Conservation (phyloP, 108 stramenopile species). For the Conticribra weissflogii region DNA sequence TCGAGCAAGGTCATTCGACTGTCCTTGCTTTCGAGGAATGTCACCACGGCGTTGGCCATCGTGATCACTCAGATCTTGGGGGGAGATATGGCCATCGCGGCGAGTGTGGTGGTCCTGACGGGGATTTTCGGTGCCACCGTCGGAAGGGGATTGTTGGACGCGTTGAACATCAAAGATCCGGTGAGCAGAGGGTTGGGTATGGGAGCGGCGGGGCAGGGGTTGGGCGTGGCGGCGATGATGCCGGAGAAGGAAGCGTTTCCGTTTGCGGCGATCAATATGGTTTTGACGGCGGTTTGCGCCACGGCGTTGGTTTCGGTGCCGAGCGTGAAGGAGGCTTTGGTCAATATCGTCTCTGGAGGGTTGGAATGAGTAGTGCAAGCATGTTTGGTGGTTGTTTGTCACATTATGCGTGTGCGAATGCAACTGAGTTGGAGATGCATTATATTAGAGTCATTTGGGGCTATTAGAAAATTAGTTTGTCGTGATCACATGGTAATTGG, state of each 20-base stretch:
- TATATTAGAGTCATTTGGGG: too few relatives aligned
- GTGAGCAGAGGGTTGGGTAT: slow-evolving; percentile 59
- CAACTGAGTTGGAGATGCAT: too few relatives aligned
- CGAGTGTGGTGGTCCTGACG: slow-evolving; percentile 52
- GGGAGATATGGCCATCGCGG: slow-evolving; percentile 56
- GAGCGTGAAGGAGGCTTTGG: slow-evolving; percentile 38
- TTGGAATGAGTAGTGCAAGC: slow-evolving; percentile 28
- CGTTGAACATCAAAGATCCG: slow-evolving; percentile 44
- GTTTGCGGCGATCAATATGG: slow-evolving; percentile 61
- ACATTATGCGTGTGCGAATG: too few relatives aligned
- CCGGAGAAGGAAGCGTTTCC: slow-evolving; percentile 65
- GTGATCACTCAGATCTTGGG: slow-evolving; percentile 52
- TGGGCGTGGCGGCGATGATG: slow-evolving; percentile 56
- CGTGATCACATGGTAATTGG: too few relatives aligned
- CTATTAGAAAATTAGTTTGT: too few relatives aligned
- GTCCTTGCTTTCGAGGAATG: slow-evolving; percentile 49
- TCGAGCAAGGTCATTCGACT: slow-evolving; percentile 36
- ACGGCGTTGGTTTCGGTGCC: slow-evolving; percentile 55
- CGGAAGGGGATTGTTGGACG: slow-evolving; percentile 44
- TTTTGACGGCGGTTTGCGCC: slow-evolving; percentile 54
- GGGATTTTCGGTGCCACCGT: slow-evolving; percentile 59
- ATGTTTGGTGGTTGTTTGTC: too few relatives aligned
- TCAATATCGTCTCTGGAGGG: slow-evolving; percentile 42
- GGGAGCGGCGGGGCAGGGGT: slow-evolving; percentile 57
- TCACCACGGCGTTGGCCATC: slow-evolving; percentile 56